phyloP scores from a whole-genome alignment of 768 basidiomycete species.

The Russula sp. region DNA sequence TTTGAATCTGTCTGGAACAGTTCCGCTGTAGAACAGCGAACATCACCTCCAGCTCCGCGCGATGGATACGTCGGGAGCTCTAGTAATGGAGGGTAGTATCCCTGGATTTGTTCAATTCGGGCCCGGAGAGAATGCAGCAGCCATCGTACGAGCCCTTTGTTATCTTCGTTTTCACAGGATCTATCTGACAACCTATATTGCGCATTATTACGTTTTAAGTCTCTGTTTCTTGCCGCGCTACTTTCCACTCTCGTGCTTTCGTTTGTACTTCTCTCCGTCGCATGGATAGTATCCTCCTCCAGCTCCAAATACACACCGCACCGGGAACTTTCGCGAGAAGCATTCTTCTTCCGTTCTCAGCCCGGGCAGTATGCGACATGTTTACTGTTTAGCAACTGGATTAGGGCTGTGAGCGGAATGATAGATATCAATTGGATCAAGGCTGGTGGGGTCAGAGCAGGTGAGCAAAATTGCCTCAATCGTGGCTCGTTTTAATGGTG shows the following conservation, averaged over 20 bases:
- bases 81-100: neutral
- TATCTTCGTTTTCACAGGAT: neutral
- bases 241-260: constrained; percentile 26
- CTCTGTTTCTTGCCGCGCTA: constrained; percentile 16
- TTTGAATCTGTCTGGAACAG: constrained; percentile 35
- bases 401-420: constrained; percentile 52
- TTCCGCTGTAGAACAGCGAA: constrained; percentile 27
- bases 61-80: constrained; percentile 1
- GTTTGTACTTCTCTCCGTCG: constrained; percentile 19
- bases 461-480: constrained; percentile 37
- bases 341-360: constrained; percentile 67
- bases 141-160: neutral
- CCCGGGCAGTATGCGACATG: constrained; percentile 67
- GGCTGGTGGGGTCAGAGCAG: constrained; percentile 45
- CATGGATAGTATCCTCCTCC: constrained; percentile 33
- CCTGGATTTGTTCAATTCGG: constrained; percentile 8
- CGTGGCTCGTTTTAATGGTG: neutral
- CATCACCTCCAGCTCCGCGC: neutral
- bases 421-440: constrained; percentile 52
- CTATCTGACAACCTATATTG: too few species aligned
- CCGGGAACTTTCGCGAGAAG: constrained; percentile 39
- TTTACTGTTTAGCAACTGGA: constrained; percentile 56
- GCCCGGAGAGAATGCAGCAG: constrained; percentile 7
- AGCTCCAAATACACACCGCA: constrained; percentile 34
- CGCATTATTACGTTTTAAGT: constrained; percentile 9